phyloP scores from a whole-genome alignment of 2,329 filamentous ascomycete genomes.

The Alternaria sp. region DNA sequence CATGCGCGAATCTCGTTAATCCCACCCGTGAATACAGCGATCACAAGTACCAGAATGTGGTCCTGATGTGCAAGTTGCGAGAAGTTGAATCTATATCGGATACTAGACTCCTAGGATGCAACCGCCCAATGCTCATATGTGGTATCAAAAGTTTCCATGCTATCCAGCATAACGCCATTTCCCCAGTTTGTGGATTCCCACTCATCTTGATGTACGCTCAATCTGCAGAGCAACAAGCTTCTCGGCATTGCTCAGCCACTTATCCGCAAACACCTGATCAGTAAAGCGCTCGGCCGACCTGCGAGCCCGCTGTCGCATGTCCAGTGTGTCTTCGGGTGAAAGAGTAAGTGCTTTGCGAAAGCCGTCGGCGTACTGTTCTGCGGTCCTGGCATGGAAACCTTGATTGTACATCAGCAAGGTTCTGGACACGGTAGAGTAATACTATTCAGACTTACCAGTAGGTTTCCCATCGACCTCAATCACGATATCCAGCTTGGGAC shows the following conservation, averaged over 20 bases:
- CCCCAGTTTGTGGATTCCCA: background rate
- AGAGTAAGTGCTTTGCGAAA: slow-evolving; percentile 80
- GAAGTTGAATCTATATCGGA: slow-evolving; percentile 4
- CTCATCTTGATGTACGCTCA: slow-evolving; percentile 25
- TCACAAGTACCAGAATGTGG: background rate
- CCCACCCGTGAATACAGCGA: background rate
- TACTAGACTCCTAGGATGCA: slow-evolving; percentile 4
- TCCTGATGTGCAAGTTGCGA: background rate
- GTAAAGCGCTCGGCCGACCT: slow-evolving; percentile 84
- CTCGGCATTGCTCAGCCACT: slow-evolving; percentile 80
- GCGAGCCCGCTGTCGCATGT: slow-evolving; percentile 78
- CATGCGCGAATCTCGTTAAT: background rate
- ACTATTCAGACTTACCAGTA: slow-evolving; percentile 66
- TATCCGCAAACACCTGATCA: slow-evolving; percentile 81
- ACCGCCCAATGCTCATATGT: slow-evolving; percentile 18
- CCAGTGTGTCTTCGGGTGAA: slow-evolving; percentile 69
- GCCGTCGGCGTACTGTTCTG: slow-evolving; percentile 78
- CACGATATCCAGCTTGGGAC: slow-evolving; percentile 93
- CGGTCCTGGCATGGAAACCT: slow-evolving; percentile 86
- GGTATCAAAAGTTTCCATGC: slow-evolving; percentile 16
- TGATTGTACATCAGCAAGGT: slow-evolving; percentile 18
- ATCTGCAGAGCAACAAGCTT: slow-evolving; percentile 66
- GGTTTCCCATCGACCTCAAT: slow-evolving; percentile 77
- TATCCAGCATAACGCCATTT: slow-evolving; percentile 4
- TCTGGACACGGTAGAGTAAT: background rate